phyloP scores from a whole-genome alignment of 306 rosid species.

The Cicer judaicum region DNA sequence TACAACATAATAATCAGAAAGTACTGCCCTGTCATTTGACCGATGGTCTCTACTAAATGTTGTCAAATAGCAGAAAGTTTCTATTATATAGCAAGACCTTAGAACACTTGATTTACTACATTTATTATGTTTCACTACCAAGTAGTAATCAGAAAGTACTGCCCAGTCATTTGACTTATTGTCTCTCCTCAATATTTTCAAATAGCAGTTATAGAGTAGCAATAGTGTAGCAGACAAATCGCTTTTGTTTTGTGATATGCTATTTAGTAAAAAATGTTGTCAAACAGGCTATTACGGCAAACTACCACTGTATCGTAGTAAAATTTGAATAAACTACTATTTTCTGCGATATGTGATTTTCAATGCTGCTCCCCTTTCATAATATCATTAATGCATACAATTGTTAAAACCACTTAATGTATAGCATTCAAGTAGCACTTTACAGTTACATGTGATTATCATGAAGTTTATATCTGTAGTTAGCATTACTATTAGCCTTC shows the following conservation, averaged over 20 bases:
- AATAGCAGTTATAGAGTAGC: no score
- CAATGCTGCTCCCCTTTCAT: no score
- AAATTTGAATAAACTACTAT: no score
- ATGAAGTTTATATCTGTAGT: not conserved
- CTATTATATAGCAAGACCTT: not conserved
- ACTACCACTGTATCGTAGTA: no score
- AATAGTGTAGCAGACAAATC: no score
- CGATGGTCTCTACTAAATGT: not conserved
- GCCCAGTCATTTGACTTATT: not conserved
- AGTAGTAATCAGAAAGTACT: not conserved
- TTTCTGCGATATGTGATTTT: no score
- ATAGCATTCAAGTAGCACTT: not conserved
- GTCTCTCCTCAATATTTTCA: no score
- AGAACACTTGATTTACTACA: conserved; percentile 14
- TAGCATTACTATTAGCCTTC: not conserved
- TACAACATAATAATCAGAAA: not conserved
- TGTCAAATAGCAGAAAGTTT: no score
- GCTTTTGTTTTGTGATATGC: no score
- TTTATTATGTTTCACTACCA: conserved; percentile 4
- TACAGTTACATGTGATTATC: not conserved
- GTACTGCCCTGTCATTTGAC: not conserved
- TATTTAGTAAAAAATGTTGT: no score
- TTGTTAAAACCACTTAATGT: conserved; percentile 20
- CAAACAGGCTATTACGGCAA: no score
- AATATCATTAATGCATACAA: not conserved